Evolutionary conservation across 257 asterid species (phyloP).

Genomic region (Lithospermum erythrorhizon): DNA sequence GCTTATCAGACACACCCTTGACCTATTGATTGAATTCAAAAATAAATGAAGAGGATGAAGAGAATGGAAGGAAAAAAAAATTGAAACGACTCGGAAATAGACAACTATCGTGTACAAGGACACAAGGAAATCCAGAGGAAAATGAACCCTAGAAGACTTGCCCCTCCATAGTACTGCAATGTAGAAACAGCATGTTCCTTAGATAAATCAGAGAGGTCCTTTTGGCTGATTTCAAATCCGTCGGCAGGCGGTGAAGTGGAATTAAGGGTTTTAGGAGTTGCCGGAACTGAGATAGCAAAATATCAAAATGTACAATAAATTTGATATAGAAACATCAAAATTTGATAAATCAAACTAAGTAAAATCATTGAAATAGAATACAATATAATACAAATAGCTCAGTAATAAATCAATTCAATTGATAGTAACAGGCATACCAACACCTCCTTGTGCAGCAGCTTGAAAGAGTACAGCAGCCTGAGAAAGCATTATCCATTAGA

Average conservation of each 20-base stretch:
- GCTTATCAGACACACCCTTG: constrained; percentile 54
- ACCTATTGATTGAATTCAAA: constrained; percentile 28
- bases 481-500: constrained; percentile 19
- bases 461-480: constrained; percentile 93
- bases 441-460: constrained; percentile 44
- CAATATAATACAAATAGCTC: neutral
- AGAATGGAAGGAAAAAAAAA: neutral
- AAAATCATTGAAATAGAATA: neutral
- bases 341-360: neutral
- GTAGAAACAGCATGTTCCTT: constrained; percentile 49
- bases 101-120: neutral
- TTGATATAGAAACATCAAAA: neutral
- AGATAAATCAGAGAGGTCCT: constrained; percentile 56
- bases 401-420: neutral
- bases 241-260: constrained; percentile 34
- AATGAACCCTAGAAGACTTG: constrained; percentile 28
- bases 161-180: constrained; percentile 78
- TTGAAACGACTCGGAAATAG: too few relatives aligned
- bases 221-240: constrained; percentile 60
- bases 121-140: neutral
- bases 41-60: neutral
- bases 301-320: neutral
- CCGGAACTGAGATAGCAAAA: constrained; percentile 30
- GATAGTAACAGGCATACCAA: constrained; percentile 35
- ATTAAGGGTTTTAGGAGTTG: constrained; percentile 28